phyloP scores from a whole-genome alignment of 257 asterid genomes.

The Ilex aquifolium region DNA sequence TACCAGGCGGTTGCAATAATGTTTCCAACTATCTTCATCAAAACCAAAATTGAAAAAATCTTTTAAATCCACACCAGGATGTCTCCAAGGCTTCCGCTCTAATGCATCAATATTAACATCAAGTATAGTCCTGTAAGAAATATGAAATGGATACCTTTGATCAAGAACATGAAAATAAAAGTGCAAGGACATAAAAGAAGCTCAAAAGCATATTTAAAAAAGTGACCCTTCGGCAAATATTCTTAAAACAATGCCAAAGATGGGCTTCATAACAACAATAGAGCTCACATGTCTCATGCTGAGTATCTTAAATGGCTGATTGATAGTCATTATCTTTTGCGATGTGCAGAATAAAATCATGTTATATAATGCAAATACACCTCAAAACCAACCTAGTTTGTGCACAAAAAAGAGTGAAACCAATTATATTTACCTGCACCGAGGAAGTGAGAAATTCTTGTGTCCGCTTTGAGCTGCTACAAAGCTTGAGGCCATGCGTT shows the following conservation, averaged over 20 bases:
- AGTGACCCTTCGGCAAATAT: background rate
- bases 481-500: constrained; percentile 7
- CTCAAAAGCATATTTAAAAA: background rate
- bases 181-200: background rate
- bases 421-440: constrained; percentile 23
- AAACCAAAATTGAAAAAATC: constrained; percentile 43
- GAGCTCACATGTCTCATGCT: no score
- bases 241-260: no score
- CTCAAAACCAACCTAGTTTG: no score
- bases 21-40: constrained; percentile 38
- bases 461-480: constrained; percentile 13
- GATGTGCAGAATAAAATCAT: no score
- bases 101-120: constrained; percentile 30
- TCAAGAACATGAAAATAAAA: background rate
- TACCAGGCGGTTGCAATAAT: constrained; percentile 30
- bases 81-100: constrained; percentile 34
- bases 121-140: constrained; percentile 28
- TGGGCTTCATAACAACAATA: no score
- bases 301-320: no score
- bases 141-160: background rate
- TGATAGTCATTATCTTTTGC: no score
- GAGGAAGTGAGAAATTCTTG: constrained; percentile 26
- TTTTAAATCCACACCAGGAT: constrained; percentile 29
- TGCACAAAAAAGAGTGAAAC: background rate
- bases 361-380: no score